Evolutionary conservation across 2,329 filamentous ascomycete genomes (phyloP), one percentile per base, ranked within the genome.

Genomic region (Geosmithia flava): DNA sequence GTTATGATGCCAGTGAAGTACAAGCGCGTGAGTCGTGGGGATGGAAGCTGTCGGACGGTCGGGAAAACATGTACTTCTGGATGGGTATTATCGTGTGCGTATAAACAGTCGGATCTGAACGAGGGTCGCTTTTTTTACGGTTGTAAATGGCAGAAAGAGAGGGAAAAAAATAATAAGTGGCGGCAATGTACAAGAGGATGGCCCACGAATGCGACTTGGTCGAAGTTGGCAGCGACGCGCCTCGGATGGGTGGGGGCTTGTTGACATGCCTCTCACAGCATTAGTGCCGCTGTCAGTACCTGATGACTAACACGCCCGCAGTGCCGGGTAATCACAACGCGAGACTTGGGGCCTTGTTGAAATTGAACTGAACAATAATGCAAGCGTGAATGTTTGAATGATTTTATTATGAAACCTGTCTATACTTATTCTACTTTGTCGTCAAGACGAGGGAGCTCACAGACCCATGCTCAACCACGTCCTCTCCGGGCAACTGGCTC

Each of bases 391-490:
- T 27, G 23, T 27, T 27, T 27, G 23, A 27, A 27, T 27, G 8
- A 27, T 27, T 27, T 8, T 27, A 8, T 27, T 8, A 27, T 27
- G 23, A 8, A 8, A 27, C 8, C 23, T 37, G 33, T 11, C 33
- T 37, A 37, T 13, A 6, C 11, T 27, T 13, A 37, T 37, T 16
- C 33, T 37, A 37, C 15, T 37, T 37, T 11, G 33, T 16, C 15
- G 11, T 37, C 33, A 39, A 48, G 4, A 11, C n/a, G 37, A 54
- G 27, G 2, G 27, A 20, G 45, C 50, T 41, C 19, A 53, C 45
- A 10, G 49, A 19, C 11, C 54, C 54, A 48, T 55, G 53, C 20
- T 55, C 49, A 19, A 41, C 37, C 27, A 53, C 48, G 16, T 48
- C 42, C 13, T 44, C 46, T 13, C 52, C 52, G 4, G 53, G 52